phyloP scores from a whole-genome alignment of 352 stramenopile species.

The Globisporangium alternatum region DNA sequence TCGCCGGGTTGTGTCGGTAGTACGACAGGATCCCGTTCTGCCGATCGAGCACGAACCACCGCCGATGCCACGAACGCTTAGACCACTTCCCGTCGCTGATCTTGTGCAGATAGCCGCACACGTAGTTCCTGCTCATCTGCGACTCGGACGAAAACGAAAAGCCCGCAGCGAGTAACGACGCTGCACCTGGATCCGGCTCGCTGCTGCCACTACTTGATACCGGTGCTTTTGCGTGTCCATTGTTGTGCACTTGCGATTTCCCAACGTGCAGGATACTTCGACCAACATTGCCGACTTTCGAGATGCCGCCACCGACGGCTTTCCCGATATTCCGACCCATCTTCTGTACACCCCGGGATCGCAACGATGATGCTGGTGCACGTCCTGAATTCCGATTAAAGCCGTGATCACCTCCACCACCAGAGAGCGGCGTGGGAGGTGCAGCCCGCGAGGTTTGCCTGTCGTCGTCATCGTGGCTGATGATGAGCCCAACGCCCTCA shows the following conservation, averaged over 20 bases:
- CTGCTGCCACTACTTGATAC: constrained; percentile 8
- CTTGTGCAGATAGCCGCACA: constrained; percentile 84
- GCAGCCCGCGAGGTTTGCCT: constrained; percentile 9
- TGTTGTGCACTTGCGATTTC: constrained; percentile 38
- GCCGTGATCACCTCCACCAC: constrained; percentile 11
- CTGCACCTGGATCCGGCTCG: constrained; percentile 27
- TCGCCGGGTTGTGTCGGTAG: constrained; percentile 77
- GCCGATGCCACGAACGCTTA: constrained; percentile 78
- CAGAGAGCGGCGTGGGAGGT: constrained; percentile 17
- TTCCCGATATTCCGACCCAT: constrained; percentile 79
- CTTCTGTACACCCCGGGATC: constrained; percentile 59
- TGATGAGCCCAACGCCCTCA: background rate
- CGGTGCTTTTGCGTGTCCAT: constrained; percentile 10
- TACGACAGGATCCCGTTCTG: constrained; percentile 76
- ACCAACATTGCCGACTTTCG: constrained; percentile 69
- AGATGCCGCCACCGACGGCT: constrained; percentile 74
- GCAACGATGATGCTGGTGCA: constrained; percentile 17
- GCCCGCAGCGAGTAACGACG: constrained; percentile 38
- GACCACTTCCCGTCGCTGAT: constrained; percentile 85
- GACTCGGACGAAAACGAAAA: constrained; percentile 77
- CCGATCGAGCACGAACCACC: constrained; percentile 83
- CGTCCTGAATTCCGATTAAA: constrained; percentile 10
- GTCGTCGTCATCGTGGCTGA: constrained; percentile 10
- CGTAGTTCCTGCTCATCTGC: constrained; percentile 76
- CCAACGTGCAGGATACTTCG: constrained; percentile 74